Conservation (phyloP, 345 rosid species). For the Euphorbia tirucalli region DNA sequence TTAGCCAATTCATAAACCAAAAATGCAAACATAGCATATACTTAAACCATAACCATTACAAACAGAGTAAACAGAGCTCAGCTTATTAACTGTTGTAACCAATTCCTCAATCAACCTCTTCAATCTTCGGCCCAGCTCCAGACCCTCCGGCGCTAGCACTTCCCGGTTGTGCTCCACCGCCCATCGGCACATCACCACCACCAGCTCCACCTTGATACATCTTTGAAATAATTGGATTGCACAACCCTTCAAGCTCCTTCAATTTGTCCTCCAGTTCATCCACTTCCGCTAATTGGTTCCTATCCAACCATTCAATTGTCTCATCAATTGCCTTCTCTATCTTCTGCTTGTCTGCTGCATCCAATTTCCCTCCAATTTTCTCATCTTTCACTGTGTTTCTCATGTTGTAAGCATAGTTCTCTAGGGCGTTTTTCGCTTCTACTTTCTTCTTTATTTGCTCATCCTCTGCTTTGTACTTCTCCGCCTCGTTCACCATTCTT, state of each 20-base stretch:
- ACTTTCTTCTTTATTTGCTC: constrained; percentile 25
- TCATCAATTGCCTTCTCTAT: constrained; percentile 25
- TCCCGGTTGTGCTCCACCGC: too few relatives aligned
- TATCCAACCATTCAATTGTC: constrained; percentile 24
- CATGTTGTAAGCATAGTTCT: constrained; percentile 20
- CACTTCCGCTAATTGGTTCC: constrained; percentile 22
- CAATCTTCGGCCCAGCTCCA: too few relatives aligned
- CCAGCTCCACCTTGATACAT: constrained; percentile 14
- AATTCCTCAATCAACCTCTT: too few relatives aligned
- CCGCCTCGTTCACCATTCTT: constrained; percentile 26
- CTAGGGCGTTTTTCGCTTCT: constrained; percentile 18
- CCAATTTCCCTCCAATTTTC: constrained; percentile 15
- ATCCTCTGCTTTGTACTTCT: constrained; percentile 22
- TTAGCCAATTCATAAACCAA: too few relatives aligned
- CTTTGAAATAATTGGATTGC: constrained; percentile 20
- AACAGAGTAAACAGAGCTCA: too few relatives aligned
- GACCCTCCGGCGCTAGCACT: too few relatives aligned
- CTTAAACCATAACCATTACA: too few relatives aligned
- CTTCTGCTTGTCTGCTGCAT: constrained; percentile 14
- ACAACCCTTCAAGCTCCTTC: constrained; percentile 18
- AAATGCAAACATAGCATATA: too few relatives aligned
- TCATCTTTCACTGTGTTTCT: constrained; percentile 23
- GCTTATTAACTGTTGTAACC: too few relatives aligned
- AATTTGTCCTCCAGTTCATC: constrained; percentile 19
- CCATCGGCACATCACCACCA: too few relatives aligned